A percentile compares a stretch with the other conserved stretches of the same genome.
Evolutionary conservation across 345 rosid species (phyloP).

Genomic region (Orychophragmus violaceus): DNA sequence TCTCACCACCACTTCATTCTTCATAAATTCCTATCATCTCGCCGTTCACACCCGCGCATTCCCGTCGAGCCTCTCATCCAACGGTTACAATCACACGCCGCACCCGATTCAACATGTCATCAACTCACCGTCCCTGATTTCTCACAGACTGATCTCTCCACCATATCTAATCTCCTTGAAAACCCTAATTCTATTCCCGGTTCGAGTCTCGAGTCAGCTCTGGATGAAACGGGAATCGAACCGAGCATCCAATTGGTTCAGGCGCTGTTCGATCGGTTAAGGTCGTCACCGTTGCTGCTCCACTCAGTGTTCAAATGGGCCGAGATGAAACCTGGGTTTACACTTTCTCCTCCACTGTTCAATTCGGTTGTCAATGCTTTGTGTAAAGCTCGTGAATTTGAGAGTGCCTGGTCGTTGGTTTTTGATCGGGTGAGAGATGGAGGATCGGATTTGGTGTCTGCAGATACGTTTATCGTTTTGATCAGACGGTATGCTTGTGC

Average conservation of each 20-base stretch:
- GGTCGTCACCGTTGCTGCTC: constrained; percentile 60
- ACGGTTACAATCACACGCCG: constrained; percentile 32
- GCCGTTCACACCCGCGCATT: constrained; percentile 30
- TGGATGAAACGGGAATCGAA: constrained; percentile 48
- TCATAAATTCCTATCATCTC: constrained; percentile 20
- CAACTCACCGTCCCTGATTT: constrained; percentile 14
- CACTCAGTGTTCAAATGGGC: constrained; percentile 67
- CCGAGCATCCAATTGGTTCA: constrained; percentile 44
- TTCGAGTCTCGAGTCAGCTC: constrained; percentile 42
- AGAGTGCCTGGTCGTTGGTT: constrained; percentile 64
- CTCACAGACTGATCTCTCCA: constrained; percentile 38
- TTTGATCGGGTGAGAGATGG: constrained; percentile 40
- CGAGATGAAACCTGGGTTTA: constrained; percentile 53
- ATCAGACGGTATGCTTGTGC: constrained; percentile 82
- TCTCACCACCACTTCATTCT: constrained; percentile 11
- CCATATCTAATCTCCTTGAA: constrained; percentile 46
- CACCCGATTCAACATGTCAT: constrained; percentile 14
- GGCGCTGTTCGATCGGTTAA: constrained; percentile 51
- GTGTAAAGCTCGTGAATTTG: constrained; percentile 64
- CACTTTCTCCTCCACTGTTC: constrained; percentile 38
- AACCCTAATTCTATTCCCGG: constrained; percentile 38
- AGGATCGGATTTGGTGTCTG: constrained; percentile 43
- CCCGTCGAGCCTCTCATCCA: constrained; percentile 35
- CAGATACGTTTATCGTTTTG: constrained; percentile 54
- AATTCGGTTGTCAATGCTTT: constrained; percentile 46